A percentile compares a stretch with the other conserved stretches of the same genome.
Evolutionary conservation across 116 monocot genomes (phyloP).

Genomic region (Phalaenopsis hybrid): DNA sequence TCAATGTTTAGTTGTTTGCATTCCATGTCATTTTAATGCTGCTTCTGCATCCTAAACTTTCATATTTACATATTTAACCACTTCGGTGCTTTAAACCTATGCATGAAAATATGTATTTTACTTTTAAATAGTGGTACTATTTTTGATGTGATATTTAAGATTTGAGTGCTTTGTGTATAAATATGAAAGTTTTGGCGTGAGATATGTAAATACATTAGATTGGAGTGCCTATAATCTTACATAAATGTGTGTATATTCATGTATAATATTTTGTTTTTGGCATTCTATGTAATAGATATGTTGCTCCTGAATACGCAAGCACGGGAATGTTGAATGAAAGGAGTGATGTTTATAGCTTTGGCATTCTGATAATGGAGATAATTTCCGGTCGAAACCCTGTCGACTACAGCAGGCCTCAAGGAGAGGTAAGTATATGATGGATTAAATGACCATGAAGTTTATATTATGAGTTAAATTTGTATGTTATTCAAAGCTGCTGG

Average conservation of each 20-base stretch:
- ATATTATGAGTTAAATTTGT: background rate
- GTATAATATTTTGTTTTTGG: background rate
- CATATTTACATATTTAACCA: no score
- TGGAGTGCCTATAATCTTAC: background rate
- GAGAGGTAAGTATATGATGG: constrained; percentile 46
- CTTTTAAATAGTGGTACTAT: no score
- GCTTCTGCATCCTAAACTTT: no score
- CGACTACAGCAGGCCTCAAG: constrained; percentile 61
- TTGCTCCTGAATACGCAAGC: constrained; percentile 87
- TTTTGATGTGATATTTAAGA: no score
- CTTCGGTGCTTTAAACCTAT: no score
- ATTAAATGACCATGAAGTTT: background rate
- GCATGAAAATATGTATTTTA: no score
- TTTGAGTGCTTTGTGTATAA: no score
- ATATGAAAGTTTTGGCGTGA: no score
- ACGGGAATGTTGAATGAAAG: constrained; percentile 92
- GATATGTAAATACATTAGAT: no score
- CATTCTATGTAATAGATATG: constrained; percentile 55
- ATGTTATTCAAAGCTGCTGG: background rate
- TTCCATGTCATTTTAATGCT: no score
- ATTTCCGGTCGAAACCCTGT: constrained; percentile 79
- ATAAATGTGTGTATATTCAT: background rate
- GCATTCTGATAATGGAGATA: constrained; percentile 85
- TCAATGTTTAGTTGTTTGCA: no score
- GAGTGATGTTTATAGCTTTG: constrained; percentile 94